A percentile compares a stretch with the other conserved stretches of the same genome.
Conservation (phyloP, 1,284 basidiomycete species). For the Ustilago loliicola region DNA sequence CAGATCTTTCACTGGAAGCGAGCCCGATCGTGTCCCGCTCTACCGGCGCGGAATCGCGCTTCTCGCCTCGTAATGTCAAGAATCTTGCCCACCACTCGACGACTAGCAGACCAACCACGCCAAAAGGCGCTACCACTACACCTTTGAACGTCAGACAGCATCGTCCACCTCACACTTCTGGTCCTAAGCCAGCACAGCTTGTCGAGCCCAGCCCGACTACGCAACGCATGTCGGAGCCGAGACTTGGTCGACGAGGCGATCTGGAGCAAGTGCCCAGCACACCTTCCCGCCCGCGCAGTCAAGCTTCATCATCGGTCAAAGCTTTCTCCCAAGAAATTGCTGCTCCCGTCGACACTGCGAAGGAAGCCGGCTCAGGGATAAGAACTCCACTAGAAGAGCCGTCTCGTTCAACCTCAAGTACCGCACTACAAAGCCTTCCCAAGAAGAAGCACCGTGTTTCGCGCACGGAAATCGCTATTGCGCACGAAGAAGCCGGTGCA, state of each 20-base stretch:
- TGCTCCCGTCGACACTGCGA: not conserved
- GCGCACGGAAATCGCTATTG: conserved; percentile 46
- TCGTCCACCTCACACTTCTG: conserved; percentile 40
- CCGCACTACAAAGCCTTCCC: conserved; percentile 37
- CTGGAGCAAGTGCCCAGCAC: conserved; percentile 6
- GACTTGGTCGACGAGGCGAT: conserved; percentile 11
- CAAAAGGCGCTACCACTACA: conserved; percentile 33
- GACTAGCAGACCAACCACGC: conserved; percentile 23
- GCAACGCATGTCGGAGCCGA: conserved; percentile 33
- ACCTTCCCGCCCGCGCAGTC: conserved; percentile 20
- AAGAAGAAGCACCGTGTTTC: conserved; percentile 54
- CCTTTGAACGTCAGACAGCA: conserved; percentile 37
- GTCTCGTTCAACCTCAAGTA: not conserved
- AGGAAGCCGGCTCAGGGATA: not conserved
- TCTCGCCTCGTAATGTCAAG: conserved; percentile 43
- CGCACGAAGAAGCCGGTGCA: conserved; percentile 52
- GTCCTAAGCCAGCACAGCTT: conserved; percentile 34
- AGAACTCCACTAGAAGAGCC: conserved; percentile 27
- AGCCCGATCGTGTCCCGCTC: conserved; percentile 23
- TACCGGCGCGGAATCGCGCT: conserved; percentile 15
- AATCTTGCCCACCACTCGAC: conserved; percentile 33
- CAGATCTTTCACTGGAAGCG: conserved; percentile 25
- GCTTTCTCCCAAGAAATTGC: not conserved
- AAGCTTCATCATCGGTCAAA: not conserved
- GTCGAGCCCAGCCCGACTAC: conserved; percentile 47